Percentiles rank a stretch among this genome's conserved stretches.
These are phyloP conservation scores for Blumeria graminis DNA, from an alignment of 2,329 filamentous ascomycete species.

Conservation along the genomic window DNA sequence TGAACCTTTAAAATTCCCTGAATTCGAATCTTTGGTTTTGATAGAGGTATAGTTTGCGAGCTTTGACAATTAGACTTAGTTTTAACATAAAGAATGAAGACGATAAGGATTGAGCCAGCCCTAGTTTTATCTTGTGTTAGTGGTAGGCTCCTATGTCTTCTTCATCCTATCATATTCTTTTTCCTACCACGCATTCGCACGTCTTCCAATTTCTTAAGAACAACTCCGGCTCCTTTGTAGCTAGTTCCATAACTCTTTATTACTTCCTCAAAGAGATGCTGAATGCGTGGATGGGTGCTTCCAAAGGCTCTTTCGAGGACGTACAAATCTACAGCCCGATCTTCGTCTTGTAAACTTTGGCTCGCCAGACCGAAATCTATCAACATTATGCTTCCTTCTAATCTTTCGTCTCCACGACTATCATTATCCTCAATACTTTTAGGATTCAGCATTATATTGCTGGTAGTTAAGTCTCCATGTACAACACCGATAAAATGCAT, in stretches of 20 bases:
- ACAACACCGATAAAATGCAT: conserved; percentile 72
- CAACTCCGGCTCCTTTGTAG: conserved; percentile 50
- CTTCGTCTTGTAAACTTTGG: conserved; percentile 64
- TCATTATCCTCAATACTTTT: conserved; percentile 3
- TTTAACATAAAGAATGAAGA: no score
- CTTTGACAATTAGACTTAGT: no score
- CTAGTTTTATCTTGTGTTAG: no score
- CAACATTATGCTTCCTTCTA: conserved; percentile 57
- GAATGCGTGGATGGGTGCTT: conserved; percentile 75
- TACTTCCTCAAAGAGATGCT: conserved; percentile 49
- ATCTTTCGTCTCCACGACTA: conserved; percentile 8
- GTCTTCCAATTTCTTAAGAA: conserved; percentile 67
- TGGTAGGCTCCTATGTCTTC: neutral
- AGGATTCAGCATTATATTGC: conserved; percentile 65
- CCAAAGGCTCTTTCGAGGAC: conserved; percentile 86
- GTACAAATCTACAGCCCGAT: conserved; percentile 86
- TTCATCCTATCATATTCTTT: conserved; percentile 78
- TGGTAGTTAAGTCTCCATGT: conserved; percentile 90
- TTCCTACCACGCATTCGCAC: conserved; percentile 86
- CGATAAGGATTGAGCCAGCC: no score
- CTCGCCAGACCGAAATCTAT: conserved; percentile 88
- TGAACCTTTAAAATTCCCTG: no score
- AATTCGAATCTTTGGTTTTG: no score
- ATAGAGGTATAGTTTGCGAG: no score
- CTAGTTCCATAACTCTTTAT: conserved; percentile 48